A percentile compares a stretch with the other conserved stretches of the same genome.
Evolutionary conservation across 176 grass and related monocot species (phyloP).

Genomic region (Cenchrus purpureus): DNA sequence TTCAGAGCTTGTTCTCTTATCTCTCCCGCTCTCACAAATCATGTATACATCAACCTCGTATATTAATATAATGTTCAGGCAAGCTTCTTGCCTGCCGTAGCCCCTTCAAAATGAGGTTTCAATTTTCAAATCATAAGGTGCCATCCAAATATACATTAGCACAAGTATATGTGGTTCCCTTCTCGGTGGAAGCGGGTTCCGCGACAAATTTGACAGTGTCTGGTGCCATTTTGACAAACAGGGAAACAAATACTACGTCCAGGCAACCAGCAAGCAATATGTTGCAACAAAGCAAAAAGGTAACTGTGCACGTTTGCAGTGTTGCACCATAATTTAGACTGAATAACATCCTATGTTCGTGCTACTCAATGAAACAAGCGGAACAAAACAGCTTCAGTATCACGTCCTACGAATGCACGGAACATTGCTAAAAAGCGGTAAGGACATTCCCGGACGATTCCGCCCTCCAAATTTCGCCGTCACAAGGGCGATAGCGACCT

Average conservation of each 20-base stretch:
- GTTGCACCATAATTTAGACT: not conserved
- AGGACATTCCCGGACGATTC: conserved; percentile 7
- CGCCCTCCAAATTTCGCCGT: conserved; percentile 15
- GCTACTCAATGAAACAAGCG: conserved; percentile 6
- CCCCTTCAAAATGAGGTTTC: not conserved
- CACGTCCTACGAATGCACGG: not conserved
- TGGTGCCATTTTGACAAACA: conserved; percentile 7
- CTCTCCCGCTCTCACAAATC: no score
- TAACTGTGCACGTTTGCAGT: not conserved
- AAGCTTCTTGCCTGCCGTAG: no score
- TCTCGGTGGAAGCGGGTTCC: not conserved
- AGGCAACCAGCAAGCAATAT: not conserved
- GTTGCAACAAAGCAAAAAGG: not conserved
- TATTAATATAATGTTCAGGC: no score
- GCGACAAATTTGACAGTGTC: not conserved
- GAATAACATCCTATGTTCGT: not conserved
- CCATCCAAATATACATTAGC: conserved; percentile 2
- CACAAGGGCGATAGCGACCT: conserved; percentile 11
- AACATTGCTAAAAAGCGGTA: not conserved
- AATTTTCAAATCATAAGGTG: conserved; percentile 6
- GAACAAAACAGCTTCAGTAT: not conserved
- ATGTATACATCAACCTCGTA: no score
- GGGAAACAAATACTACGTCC: not conserved
- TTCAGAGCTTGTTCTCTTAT: no score
- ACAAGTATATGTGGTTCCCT: not conserved